Conservation (phyloP, 257 asterid genomes). For the Solanum virginianum region DNA sequence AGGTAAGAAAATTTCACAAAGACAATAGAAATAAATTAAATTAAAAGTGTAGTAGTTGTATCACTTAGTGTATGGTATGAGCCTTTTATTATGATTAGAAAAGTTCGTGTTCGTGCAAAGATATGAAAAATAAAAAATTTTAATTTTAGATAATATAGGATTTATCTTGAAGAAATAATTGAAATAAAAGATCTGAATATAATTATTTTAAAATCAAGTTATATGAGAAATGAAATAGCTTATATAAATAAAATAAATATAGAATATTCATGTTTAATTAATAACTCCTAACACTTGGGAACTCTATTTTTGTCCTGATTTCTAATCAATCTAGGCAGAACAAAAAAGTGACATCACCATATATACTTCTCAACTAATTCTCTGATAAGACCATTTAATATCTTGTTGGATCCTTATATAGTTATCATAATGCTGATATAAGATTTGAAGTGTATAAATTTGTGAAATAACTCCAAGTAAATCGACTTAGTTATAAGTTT, state of each 20-base stretch:
- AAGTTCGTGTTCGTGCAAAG: neutral
- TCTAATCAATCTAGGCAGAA: too few species aligned
- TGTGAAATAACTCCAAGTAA: too few species aligned
- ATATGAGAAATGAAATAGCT: neutral
- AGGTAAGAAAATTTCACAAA: neutral
- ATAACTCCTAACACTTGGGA: too few species aligned
- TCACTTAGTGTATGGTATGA: neutral
- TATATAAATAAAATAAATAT: too few species aligned
- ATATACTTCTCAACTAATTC: neutral
- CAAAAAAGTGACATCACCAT: neutral
- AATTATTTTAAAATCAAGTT: neutral
- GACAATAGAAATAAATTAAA: neutral
- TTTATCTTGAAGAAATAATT: neutral
- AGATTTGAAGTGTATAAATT: too few species aligned
- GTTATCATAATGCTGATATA: too few species aligned
- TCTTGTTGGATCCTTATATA: neutral
- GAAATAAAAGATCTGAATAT: neutral
- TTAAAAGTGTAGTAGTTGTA: neutral
- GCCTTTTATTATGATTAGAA: neutral
- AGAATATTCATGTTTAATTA: too few species aligned
- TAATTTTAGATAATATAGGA: neutral
- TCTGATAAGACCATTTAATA: neutral
- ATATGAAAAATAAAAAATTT: neutral
- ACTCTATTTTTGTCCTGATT: too few species aligned
- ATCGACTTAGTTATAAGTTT: too few species aligned